Base-by-base conservation (phyloP, 1,284 basidiomycete genomes). In the Tylopilus sp. region DNA sequence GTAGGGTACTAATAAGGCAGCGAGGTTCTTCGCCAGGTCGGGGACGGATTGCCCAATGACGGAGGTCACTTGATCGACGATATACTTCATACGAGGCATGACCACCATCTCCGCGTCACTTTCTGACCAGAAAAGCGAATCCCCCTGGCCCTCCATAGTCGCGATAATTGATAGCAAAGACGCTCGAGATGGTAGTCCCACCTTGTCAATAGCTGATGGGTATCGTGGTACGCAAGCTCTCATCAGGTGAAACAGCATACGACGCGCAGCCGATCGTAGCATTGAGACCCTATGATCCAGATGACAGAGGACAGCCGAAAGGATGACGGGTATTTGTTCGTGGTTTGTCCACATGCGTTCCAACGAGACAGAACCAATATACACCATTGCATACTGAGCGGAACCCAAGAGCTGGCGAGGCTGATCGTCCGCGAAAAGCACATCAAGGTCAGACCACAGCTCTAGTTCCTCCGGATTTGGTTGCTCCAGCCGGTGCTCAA, bases 341-440 rank as follows among this genome's bases (percentile, higher is more conserved):
- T 81, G 77, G 56, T 90, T 76, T 57, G 92, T 89, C 81, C 87
- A 90, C 52, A 85, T 81, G 19, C 88, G 83, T 57, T 92, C 87
- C 19, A 94, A 76, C 0, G 92, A 82, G 31, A 92, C 81, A 61
- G 95, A 91, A 1, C 88, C 86, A 24, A 96, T 79, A 65, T 94
- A 94, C 7, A 95, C 76, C 68, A 95, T 81, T 1, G 94, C 92
- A 63, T 92, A 90, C 65, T 96, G 94, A 2, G 92, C 92, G 0
- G 90, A 83, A 17, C 85, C 86, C 40, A 96, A 71, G 54, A 86
- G 67, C 52, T 86, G 71, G 20, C 84, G 76, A 9, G 88, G 88
- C 53, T 88, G 81, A 52, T 84, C 78, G 43, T 81, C 86, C 1
- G 83, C 79, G 62, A 91, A 90, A n/a, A 90, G 66, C 11, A 82